phyloP scores from a whole-genome alignment of 768 basidiomycete genomes.

The Fistulinella prunicolor region DNA sequence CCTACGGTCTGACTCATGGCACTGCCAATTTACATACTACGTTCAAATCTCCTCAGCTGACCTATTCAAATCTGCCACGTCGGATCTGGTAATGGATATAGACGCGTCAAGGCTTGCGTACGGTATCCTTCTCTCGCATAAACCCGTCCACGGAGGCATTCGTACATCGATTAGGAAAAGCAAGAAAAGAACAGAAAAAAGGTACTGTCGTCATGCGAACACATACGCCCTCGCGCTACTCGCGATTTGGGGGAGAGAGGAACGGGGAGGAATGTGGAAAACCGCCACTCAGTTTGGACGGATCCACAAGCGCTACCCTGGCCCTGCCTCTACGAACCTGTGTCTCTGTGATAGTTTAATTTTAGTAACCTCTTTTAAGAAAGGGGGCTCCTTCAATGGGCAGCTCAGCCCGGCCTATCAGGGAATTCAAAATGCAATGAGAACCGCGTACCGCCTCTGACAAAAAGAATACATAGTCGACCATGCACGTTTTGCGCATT shows the following conservation, averaged over 20 bases:
- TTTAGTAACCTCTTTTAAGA: background rate
- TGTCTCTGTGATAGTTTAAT: background rate
- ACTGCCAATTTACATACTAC: background rate
- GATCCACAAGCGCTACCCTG: background rate
- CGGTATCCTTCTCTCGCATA: background rate
- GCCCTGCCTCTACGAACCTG: no score
- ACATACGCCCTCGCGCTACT: background rate
- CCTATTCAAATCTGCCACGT: background rate
- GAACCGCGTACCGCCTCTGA: slow-evolving; percentile 11
- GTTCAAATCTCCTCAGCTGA: background rate
- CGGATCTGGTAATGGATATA: background rate
- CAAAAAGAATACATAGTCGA: background rate
- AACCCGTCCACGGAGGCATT: slow-evolving; percentile 6
- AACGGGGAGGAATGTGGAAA: background rate
- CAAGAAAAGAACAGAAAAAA: background rate
- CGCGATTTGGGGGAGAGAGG: background rate
- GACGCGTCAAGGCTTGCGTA: background rate
- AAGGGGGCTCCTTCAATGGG: background rate
- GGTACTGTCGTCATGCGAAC: slow-evolving; percentile 15
- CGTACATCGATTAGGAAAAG: background rate
- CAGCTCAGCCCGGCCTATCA: background rate
- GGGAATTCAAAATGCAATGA: background rate
- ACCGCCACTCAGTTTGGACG: background rate
- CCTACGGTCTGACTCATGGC: background rate
- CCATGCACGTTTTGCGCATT: background rate